Evolutionary conservation across 495 filamentous ascomycete genomes (phyloP).

Genomic region (Lepidopterella palustris): DNA sequence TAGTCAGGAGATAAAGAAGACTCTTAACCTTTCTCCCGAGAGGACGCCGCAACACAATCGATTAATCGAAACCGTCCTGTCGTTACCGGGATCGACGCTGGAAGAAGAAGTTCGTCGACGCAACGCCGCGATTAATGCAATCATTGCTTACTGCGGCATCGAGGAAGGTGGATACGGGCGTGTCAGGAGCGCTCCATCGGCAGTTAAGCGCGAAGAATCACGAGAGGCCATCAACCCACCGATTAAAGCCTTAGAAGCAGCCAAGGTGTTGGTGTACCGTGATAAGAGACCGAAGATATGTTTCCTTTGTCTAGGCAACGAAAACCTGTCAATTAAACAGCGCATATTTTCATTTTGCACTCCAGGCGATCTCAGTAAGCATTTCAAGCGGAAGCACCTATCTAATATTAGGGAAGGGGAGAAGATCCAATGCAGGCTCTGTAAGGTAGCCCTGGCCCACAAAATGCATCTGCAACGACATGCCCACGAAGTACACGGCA

Average conservation of each 20-base stretch:
- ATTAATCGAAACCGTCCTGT: background rate
- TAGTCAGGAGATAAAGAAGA: background rate
- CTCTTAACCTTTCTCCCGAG: background rate
- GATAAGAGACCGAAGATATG: conserved; percentile 23
- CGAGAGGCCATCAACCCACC: background rate
- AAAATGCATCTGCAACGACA: conserved; percentile 29
- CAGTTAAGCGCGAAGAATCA: background rate
- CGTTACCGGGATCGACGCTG: background rate
- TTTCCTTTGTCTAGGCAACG: background rate
- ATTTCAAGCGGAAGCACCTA: conserved; percentile 42
- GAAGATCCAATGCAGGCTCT: conserved; percentile 22
- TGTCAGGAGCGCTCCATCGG: background rate
- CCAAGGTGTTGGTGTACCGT: conserved; percentile 30
- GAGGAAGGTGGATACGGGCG: background rate
- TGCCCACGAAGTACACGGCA: conserved; percentile 18
- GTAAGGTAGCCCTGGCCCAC: conserved; percentile 15
- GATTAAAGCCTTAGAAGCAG: conserved; percentile 14
- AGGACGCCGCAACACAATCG: background rate
- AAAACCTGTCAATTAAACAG: conserved; percentile 29
- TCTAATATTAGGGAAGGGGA: conserved; percentile 26
- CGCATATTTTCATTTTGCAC: conserved; percentile 31
- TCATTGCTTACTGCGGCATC: background rate
- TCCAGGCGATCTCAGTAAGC: conserved; percentile 32
- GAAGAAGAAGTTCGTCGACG: background rate
- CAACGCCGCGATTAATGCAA: background rate